phyloP scores from a whole-genome alignment of 23 red algal species.

The Gracilaria vermiculophylla region DNA sequence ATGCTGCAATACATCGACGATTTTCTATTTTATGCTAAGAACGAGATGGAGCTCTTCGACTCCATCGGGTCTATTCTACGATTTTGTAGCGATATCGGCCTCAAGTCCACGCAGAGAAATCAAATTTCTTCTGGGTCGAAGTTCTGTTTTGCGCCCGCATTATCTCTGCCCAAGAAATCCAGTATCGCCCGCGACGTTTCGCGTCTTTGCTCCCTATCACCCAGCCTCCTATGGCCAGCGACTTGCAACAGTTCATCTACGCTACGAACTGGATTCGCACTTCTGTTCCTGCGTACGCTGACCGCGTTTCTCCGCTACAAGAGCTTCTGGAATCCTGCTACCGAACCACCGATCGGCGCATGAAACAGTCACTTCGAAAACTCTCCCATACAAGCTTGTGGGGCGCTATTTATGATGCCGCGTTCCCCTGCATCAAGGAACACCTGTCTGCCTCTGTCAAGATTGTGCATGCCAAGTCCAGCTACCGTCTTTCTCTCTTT shows the following conservation, averaged over 20 bases:
- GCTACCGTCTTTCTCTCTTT: background rate
- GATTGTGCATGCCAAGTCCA: background rate
- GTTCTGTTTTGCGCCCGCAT: constrained; percentile 42
- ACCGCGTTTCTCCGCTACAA: background rate
- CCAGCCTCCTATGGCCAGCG: background rate
- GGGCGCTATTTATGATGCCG: constrained; percentile 29
- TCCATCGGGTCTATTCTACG: background rate
- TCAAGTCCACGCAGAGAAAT: constrained; percentile 40
- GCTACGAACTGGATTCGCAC: constrained; percentile 10
- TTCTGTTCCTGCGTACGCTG: background rate
- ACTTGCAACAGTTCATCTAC: constrained; percentile 27
- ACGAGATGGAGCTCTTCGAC: background rate
- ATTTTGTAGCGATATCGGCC: background rate
- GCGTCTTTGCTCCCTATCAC: background rate
- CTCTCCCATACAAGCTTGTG: background rate
- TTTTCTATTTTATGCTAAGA: constrained; percentile 32
- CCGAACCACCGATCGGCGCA: background rate
- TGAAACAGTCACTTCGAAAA: background rate
- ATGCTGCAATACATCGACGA: constrained; percentile 49
- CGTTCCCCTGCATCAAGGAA: constrained; percentile 38
- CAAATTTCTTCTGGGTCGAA: background rate
- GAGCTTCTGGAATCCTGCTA: constrained; percentile 11
- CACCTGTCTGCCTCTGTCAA: constrained; percentile 21
- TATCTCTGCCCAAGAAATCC: background rate
- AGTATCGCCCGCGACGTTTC: background rate